Conservation (phyloP, 495 filamentous ascomycete genomes). For the Neurospora intermedia region DNA sequence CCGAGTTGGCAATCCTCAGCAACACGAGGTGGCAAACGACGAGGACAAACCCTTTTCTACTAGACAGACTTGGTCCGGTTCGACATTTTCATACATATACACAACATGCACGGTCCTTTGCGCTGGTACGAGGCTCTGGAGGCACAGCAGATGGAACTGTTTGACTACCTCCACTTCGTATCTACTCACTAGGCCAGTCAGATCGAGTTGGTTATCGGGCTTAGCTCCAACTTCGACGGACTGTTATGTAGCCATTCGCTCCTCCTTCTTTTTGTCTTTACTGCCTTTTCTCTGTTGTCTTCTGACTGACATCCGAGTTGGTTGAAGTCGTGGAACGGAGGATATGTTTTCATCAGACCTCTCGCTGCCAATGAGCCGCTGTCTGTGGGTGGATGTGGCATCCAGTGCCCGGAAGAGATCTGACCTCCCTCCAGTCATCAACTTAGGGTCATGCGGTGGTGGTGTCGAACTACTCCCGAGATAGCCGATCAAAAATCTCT, state of each 20-base stretch:
- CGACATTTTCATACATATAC: neutral
- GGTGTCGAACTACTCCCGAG: neutral
- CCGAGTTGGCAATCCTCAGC: neutral
- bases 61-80: neutral
- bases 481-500: neutral
- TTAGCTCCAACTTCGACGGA: neutral
- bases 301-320: neutral
- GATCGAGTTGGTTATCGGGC: neutral
- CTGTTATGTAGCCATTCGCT: neutral
- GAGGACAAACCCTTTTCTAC: neutral
- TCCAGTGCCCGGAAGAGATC: neutral
- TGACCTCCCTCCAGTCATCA: neutral
- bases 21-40: neutral
- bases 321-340: neutral
- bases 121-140: neutral
- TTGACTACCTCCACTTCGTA: neutral
- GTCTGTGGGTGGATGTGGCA: neutral
- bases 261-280: neutral
- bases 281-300: neutral
- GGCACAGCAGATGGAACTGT: neutral
- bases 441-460: neutral
- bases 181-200: neutral
- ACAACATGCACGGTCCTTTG: neutral
- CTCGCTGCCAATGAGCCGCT: neutral
- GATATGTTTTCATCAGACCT: neutral